Evolutionary conservation across 345 rosid genomes (phyloP), one percentile per base, ranked within the genome.

Genomic region (Ceriops zippeliana): DNA sequence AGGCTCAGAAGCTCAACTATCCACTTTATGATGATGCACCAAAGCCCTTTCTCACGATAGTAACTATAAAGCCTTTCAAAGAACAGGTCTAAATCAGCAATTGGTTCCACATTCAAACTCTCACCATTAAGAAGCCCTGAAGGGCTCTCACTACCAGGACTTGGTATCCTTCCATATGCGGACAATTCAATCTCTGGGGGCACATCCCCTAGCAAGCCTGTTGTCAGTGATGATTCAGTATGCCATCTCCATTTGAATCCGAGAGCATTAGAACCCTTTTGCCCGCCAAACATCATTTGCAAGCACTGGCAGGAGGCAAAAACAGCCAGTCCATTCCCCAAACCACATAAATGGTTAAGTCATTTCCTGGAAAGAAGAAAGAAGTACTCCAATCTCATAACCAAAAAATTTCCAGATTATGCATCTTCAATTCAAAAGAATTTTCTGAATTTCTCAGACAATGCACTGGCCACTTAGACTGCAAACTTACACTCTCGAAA

Each of bases 61-160:
- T 96, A 96, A 81, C 90, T 86, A 66, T 96, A 96, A 30, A 96
- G 85, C 79, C 86, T 88, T 80, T 90, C 98, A 31, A 96, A 86
- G 81, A 96, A 96, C 37, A 92, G 83, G 83, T 96, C 99, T 82
- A 96, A 80, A 79, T 96, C 98, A 66, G 91, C 83, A 72, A 96
- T 92, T 30, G 92, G 91, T 71, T 89, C 90, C 46, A 79, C 80
- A 76, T 75, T 92, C 80, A 87, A 78, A 77, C 90, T 87, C 76
- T 96, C 97, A 30, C 99, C 98, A 76, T 89, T 89, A 70, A 96
- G 96, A 71, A 92, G 90, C 52, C 93, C 97, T 0, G 97, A 89
- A 24, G 99, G 98, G 83, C 98, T 89, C 78, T 96, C 98, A 71
- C 97, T 92, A 46, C 95, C 99, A 70, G 97, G 90, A 83, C 95